phyloP scores from a whole-genome alignment of 2,329 filamentous ascomycete species.

The Atkinsonella texensis region DNA sequence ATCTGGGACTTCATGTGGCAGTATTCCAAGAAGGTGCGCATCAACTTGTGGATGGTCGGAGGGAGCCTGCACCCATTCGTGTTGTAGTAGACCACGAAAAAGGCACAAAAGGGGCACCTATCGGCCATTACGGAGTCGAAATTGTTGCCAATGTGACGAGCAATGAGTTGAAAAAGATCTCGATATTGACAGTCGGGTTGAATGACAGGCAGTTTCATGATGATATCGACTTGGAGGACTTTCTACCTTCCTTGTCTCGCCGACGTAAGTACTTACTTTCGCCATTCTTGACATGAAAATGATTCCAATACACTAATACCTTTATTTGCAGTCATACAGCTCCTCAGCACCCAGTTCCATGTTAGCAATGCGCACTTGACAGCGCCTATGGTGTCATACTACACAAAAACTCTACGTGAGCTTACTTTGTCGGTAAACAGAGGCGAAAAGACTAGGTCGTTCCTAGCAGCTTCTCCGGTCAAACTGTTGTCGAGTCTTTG shows the following conservation, averaged over 20 bases:
- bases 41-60: conserved; percentile 49
- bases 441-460: conserved; percentile 52
- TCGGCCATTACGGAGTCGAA: conserved; percentile 59
- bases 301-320: background rate
- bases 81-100: conserved; percentile 61
- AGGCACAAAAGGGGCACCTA: conserved; percentile 52
- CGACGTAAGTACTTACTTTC: conserved; percentile 43
- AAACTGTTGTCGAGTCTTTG: conserved; percentile 82
- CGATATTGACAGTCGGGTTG: conserved; percentile 45
- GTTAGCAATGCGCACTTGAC: conserved; percentile 53
- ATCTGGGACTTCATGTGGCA: conserved; percentile 49
- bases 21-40: conserved; percentile 60
- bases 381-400: conserved; percentile 60
- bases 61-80: conserved; percentile 56
- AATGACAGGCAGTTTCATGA: conserved; percentile 64
- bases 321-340: conserved; percentile 49
- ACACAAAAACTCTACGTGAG: conserved; percentile 64
- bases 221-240: conserved; percentile 58
- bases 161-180: conserved; percentile 37
- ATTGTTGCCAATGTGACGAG: conserved; percentile 52
- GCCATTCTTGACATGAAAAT: background rate
- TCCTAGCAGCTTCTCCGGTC: conserved; percentile 73
- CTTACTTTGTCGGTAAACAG: conserved; percentile 48
- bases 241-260: conserved; percentile 63
- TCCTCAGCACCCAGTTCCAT: conserved; percentile 59